Conservation (phyloP, 1,284 basidiomycete species). For the Earliella scabrosa region DNA sequence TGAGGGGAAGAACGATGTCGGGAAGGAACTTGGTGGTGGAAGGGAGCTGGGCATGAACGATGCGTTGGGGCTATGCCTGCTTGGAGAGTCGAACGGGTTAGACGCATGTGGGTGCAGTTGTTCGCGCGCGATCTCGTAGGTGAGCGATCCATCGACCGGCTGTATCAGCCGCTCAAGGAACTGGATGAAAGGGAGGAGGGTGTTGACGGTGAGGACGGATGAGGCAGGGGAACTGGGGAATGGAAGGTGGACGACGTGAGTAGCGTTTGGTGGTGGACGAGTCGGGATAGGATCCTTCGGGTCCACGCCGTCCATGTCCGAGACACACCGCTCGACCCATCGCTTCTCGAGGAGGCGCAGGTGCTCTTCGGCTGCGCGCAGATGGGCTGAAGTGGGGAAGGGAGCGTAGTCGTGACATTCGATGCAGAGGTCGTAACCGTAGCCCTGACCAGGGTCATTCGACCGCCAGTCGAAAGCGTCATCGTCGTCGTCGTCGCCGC, state of each 20-base stretch:
- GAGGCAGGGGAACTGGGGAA: slow-evolving; percentile 70
- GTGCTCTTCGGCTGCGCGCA: slow-evolving; percentile 75
- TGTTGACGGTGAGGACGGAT: slow-evolving; percentile 49
- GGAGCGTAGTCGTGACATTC: slow-evolving; percentile 83
- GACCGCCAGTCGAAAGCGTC: slow-evolving; percentile 59
- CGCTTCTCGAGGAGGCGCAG: slow-evolving; percentile 62
- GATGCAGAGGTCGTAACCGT: slow-evolving; percentile 82
- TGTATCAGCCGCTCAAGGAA: slow-evolving; percentile 65
- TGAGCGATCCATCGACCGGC: slow-evolving; percentile 40
- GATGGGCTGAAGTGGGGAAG: slow-evolving; percentile 62
- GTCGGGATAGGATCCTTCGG: slow-evolving; percentile 48
- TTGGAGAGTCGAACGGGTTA: slow-evolving; percentile 12
- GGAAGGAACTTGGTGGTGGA: slow-evolving; percentile 35
- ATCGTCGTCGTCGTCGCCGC: slow-evolving; percentile 31
- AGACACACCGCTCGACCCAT: slow-evolving; percentile 54
- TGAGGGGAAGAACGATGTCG: slow-evolving; percentile 33
- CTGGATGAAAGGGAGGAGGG: slow-evolving; percentile 59
- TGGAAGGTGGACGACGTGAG: slow-evolving; percentile 72
- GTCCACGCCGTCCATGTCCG: slow-evolving; percentile 32
- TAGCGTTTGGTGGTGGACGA: slow-evolving; percentile 71
- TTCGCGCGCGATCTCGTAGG: slow-evolving; percentile 25
- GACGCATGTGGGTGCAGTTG: slow-evolving; percentile 22
- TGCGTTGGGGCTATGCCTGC: slow-evolving; percentile 11
- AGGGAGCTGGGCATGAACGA: slow-evolving; percentile 35
- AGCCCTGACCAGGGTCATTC: slow-evolving; percentile 63